A percentile compares a stretch with the other conserved stretches of the same genome.
phyloP scores from a whole-genome alignment of 768 basidiomycete genomes.

The Mycena belliarum region DNA sequence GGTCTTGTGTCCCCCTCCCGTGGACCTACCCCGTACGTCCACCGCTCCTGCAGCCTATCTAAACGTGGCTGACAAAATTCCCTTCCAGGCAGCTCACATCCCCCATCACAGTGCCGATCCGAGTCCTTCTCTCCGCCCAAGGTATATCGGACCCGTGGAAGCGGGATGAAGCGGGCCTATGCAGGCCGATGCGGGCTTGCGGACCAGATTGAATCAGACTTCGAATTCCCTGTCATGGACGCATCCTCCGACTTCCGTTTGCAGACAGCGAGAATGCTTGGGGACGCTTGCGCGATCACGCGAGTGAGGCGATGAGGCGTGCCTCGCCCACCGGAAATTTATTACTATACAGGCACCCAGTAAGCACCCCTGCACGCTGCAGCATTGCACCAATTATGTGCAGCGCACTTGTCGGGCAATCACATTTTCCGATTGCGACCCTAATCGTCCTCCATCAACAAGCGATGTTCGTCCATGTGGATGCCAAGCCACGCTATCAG shows the following conservation, averaged over 20 bases:
- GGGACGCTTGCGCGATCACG: neutral
- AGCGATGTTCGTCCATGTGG: neutral
- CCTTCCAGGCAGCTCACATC: neutral
- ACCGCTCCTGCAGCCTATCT: neutral
- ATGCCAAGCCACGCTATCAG: neutral
- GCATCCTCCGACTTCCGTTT: too few relatives aligned
- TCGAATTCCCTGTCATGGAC: constrained; percentile 7
- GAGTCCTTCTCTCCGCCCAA: neutral
- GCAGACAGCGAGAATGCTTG: neutral
- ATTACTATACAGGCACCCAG: neutral
- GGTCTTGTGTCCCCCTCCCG: too few relatives aligned
- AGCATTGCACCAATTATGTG: too few relatives aligned
- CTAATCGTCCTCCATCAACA: neutral
- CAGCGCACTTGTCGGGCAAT: constrained; percentile 1
- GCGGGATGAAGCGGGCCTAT: too few relatives aligned
- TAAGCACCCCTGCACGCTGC: too few relatives aligned
- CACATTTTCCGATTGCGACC: constrained; percentile 3
- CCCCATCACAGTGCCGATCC: constrained; percentile 11
- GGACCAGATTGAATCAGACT: neutral
- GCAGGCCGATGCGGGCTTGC: too few relatives aligned
- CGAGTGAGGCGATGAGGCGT: neutral
- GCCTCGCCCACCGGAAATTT: neutral
- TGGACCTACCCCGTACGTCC: neutral
- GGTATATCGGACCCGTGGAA: neutral
- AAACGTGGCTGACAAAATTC: neutral